phyloP scores from a whole-genome alignment of 2,329 filamentous ascomycete genomes.

The Didymella lethalis region DNA sequence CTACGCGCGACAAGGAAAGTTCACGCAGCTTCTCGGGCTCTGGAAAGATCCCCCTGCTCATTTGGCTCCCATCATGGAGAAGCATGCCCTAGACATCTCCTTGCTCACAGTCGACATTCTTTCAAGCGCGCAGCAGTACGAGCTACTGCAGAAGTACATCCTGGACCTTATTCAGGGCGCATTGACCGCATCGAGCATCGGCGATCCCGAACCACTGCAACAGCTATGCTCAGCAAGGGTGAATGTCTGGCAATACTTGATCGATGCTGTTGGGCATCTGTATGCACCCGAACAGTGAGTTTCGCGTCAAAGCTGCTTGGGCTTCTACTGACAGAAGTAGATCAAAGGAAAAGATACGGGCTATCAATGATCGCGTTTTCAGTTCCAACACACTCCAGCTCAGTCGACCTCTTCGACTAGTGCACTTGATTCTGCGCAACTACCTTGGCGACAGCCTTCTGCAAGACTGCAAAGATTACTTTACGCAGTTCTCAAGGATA shows the following conservation, averaged over 20 bases:
- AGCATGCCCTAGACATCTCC: conserved; percentile 35
- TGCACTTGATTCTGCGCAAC: conserved; percentile 25
- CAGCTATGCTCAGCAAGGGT: conserved; percentile 31
- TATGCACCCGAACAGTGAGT: conserved; percentile 24
- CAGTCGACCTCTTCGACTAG: conserved; percentile 29
- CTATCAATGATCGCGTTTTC: conserved; percentile 26
- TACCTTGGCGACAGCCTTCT: conserved; percentile 21
- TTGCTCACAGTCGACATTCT: conserved; percentile 28
- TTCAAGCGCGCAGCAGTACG: conserved; percentile 26
- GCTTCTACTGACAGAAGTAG: conserved; percentile 9
- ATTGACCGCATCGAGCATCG: not conserved
- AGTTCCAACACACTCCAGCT: conserved; percentile 16
- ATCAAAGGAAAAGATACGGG: conserved; percentile 11
- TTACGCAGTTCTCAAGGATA: conserved; percentile 28
- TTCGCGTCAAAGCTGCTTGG: not conserved
- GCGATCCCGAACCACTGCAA: conserved; percentile 16
- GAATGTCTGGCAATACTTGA: conserved; percentile 30
- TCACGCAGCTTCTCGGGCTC: conserved; percentile 35
- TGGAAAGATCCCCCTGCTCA: conserved; percentile 32
- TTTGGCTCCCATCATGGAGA: conserved; percentile 30
- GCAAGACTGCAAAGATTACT: conserved; percentile 35
- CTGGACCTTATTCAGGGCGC: conserved; percentile 25
- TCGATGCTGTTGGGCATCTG: conserved; percentile 25
- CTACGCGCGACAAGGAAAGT: conserved; percentile 36
- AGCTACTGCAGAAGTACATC: conserved; percentile 29